These are phyloP conservation scores for Curvularia sp. DNA, from an alignment of 2,329 filamentous ascomycete genomes.

Conservation along the genomic window DNA sequence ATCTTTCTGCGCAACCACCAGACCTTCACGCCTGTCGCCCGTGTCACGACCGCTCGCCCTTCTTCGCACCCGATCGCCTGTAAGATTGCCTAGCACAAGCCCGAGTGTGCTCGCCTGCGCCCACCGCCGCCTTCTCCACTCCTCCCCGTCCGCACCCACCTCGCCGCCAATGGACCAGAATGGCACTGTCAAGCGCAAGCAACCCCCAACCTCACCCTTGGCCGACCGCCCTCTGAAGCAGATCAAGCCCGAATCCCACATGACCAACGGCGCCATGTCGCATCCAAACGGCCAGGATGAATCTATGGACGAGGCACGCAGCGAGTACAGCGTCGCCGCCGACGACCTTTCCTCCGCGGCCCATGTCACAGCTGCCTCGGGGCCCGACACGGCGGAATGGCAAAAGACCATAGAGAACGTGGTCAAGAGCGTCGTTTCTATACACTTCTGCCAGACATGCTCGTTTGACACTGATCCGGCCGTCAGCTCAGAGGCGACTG, in stretches of 20 bases:
- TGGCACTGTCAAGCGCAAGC: constrained; percentile 63
- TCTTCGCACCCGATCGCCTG: constrained; percentile 8
- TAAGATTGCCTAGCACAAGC: constrained; percentile 1
- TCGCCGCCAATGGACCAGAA: constrained; percentile 56
- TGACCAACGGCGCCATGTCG: constrained; percentile 41
- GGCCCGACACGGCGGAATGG: constrained; percentile 81
- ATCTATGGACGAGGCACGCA: constrained; percentile 43
- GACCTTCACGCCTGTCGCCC: constrained; percentile 17
- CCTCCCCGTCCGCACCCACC: neutral
- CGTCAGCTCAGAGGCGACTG: constrained; percentile 92
- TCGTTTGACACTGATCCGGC: constrained; percentile 98
- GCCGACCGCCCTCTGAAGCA: constrained; percentile 63
- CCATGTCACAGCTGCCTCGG: constrained; percentile 51
- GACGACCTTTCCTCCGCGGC: constrained; percentile 46
- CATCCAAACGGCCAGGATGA: constrained; percentile 34
- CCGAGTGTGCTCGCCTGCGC: constrained; percentile 15
- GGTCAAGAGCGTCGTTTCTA: constrained; percentile 95
- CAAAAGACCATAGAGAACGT: constrained; percentile 94
- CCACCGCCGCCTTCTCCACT: constrained; percentile 12
- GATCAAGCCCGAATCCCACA: constrained; percentile 57
- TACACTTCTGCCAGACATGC: constrained; percentile 97
- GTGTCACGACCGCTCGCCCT: constrained; percentile 14
- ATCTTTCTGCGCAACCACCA: constrained; percentile 30
- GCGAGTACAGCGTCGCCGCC: constrained; percentile 52
- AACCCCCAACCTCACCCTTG: constrained; percentile 56